These are phyloP conservation scores for Fusarium brevicatenulatum DNA, from an alignment of 2,329 filamentous ascomycete species.

Conservation along the genomic window DNA sequence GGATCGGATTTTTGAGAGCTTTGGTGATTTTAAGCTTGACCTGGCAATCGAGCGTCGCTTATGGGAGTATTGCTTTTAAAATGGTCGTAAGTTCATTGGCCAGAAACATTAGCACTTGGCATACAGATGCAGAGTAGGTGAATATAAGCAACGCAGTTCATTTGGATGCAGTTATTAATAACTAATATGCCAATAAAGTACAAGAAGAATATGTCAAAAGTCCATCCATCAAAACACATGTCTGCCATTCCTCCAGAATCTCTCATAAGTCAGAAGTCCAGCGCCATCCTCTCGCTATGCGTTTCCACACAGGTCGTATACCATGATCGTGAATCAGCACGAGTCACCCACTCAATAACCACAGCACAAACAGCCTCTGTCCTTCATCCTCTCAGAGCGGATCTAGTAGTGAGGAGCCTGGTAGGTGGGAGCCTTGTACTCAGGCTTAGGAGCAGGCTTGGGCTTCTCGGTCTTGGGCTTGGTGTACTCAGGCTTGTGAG, in stretches of 20 bases:
- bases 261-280: not conserved
- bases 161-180: conserved; percentile 12
- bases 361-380: not conserved
- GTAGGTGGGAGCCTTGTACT: conserved; percentile 1
- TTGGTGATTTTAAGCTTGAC: not conserved
- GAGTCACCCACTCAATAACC: not conserved
- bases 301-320: not conserved
- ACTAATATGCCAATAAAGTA: conserved; percentile 3
- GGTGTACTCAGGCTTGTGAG: not conserved
- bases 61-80: not conserved
- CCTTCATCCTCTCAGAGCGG: not conserved
- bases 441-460: not conserved
- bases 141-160: not conserved
- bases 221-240: not conserved
- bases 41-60: not conserved
- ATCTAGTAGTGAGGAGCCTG: conserved; percentile 5
- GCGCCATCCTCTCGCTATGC: not conserved
- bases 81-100: too few species aligned
- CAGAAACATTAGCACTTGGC: too few species aligned
- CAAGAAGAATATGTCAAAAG: conserved; percentile 7
- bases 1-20: not conserved
- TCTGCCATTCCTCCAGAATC: not conserved
- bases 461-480: not conserved
- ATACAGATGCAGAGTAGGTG: too few species aligned
- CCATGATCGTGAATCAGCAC: not conserved